Evolutionary conservation across 1,284 basidiomycete genomes (phyloP).

Genomic region (Malassezia equina): DNA sequence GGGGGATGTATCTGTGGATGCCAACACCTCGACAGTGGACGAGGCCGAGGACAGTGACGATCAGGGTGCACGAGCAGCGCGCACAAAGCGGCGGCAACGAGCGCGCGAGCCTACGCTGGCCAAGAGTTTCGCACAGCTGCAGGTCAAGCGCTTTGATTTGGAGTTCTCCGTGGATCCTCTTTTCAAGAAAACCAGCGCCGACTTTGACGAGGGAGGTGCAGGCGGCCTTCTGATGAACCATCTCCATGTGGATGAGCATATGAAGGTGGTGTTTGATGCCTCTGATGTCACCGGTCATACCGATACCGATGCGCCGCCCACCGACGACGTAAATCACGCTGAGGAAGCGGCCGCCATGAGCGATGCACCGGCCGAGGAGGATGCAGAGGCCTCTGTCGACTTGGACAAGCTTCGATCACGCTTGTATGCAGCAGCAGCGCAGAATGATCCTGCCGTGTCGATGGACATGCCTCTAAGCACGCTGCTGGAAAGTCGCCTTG

Average conservation of each 20-base stretch:
- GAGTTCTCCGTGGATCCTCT: slow-evolving; percentile 94
- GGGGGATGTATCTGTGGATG: slow-evolving; percentile 46
- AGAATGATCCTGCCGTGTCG: slow-evolving; percentile 12
- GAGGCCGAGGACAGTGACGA: slow-evolving; percentile 51
- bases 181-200: slow-evolving; percentile 93
- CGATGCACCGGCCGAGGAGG: background rate
- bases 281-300: slow-evolving; percentile 64
- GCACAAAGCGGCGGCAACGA: slow-evolving; percentile 55
- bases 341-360: slow-evolving; percentile 4
- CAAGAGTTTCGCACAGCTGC: slow-evolving; percentile 57
- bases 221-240: slow-evolving; percentile 56
- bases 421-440: slow-evolving; percentile 21
- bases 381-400: slow-evolving; percentile 17
- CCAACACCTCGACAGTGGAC: slow-evolving; percentile 21
- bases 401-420: slow-evolving; percentile 28
- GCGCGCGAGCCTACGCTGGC: slow-evolving; percentile 43
- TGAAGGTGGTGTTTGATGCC: slow-evolving; percentile 90
- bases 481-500: slow-evolving; percentile 25
- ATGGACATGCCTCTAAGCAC: slow-evolving; percentile 14
- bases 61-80: slow-evolving; percentile 64
- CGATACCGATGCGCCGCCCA: slow-evolving; percentile 17
- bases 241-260: slow-evolving; percentile 64
- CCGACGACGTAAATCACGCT: slow-evolving; percentile 5
- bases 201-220: slow-evolving; percentile 96
- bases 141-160: slow-evolving; percentile 61